A percentile compares a stretch with the other conserved stretches of the same genome.
phyloP scores from a whole-genome alignment of 306 rosid species.

The Dicorynia guianensis region DNA sequence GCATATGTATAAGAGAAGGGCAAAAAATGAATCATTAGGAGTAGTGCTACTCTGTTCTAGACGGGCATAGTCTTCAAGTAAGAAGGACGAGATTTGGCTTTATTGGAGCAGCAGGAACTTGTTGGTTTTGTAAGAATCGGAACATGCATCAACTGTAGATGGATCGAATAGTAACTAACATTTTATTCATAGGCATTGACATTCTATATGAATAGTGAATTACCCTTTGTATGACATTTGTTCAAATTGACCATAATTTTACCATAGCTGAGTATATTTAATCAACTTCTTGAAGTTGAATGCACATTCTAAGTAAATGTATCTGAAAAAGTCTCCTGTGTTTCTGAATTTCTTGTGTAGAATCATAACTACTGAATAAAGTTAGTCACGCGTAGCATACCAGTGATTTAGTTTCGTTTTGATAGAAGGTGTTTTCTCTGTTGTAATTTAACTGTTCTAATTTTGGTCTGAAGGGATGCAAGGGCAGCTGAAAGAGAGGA shows the following conservation, averaged over 20 bases:
- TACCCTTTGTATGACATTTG: constrained; percentile 13
- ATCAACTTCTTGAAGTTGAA: constrained; percentile 9
- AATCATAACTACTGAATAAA: background rate
- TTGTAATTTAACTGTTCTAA: constrained; percentile 27
- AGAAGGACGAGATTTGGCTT: background rate
- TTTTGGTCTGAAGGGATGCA: constrained; percentile 65
- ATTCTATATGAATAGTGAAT: constrained; percentile 26
- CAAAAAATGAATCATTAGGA: background rate
- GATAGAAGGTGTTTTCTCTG: background rate
- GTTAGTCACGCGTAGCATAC: background rate
- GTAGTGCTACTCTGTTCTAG: background rate
- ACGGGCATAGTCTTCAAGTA: background rate
- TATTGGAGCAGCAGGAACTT: background rate
- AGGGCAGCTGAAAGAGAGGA: constrained; percentile 68
- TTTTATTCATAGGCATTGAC: background rate
- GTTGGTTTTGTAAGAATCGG: background rate
- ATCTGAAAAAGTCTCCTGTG: background rate
- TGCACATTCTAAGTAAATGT: background rate
- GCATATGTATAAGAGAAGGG: background rate
- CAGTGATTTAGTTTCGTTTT: background rate
- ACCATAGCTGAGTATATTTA: background rate
- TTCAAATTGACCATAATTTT: constrained; percentile 5
- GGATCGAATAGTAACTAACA: constrained; percentile 1
- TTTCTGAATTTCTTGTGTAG: constrained; percentile 5
- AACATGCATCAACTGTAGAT: constrained; percentile 12